phyloP scores from a whole-genome alignment of 2,329 filamentous ascomycete species.

The Madurella fahalii region DNA sequence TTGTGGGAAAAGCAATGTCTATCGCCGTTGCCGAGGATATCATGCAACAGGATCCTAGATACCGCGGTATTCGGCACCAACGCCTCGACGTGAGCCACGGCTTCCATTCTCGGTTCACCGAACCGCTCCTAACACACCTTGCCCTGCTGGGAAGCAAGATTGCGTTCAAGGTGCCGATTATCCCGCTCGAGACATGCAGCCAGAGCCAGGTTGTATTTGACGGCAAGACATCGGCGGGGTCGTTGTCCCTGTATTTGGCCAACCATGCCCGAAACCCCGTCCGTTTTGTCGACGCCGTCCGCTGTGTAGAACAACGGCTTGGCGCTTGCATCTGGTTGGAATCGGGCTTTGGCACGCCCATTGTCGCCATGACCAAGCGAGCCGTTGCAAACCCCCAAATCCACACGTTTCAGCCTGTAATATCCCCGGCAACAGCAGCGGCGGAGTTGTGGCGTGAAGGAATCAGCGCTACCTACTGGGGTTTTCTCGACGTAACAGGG shows the following conservation, averaged over 20 bases:
- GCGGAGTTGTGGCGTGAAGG: not conserved
- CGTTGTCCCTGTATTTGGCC: not conserved
- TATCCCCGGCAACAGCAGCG: not conserved
- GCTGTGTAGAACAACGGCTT: not conserved
- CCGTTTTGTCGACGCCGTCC: not conserved
- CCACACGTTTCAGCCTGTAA: not conserved
- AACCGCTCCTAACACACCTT: not conserved
- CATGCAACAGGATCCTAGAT: not conserved
- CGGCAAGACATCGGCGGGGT: not conserved
- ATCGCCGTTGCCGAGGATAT: not conserved
- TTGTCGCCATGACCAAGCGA: not conserved
- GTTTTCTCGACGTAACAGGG: not conserved
- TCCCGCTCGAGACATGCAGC: not conserved
- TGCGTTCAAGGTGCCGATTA: not conserved
- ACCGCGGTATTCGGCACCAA: not conserved
- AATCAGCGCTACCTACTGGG: not conserved
- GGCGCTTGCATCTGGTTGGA: constrained; percentile 1
- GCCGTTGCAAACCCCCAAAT: not conserved
- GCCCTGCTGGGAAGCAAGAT: not conserved
- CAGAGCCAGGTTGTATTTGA: not conserved
- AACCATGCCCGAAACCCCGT: not conserved
- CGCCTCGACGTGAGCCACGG: constrained; percentile 5
- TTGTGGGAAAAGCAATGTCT: not conserved
- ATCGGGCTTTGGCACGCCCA: not conserved
- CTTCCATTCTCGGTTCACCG: constrained; percentile 1